phyloP scores from a whole-genome alignment of 208 protist genomes.

The Porcisia deanei region DNA sequence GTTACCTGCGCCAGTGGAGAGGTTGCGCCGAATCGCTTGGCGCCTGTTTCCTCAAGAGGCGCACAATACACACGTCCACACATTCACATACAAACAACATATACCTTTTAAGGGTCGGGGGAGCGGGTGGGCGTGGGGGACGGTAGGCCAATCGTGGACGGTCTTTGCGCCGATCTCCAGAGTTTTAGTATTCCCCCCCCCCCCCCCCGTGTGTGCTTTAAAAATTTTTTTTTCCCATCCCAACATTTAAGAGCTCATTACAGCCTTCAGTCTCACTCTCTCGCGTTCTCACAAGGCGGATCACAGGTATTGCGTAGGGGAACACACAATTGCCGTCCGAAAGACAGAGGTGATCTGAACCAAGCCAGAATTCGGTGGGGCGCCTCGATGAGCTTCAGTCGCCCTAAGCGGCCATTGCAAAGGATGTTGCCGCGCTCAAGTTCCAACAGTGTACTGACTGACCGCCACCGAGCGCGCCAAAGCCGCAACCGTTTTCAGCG shows the following conservation, averaged over 20 bases:
- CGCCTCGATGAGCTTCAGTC: conserved; percentile 26
- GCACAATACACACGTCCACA: neutral
- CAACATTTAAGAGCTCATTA: neutral
- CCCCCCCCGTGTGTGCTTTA: no score
- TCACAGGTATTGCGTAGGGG: neutral
- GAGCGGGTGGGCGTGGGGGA: neutral
- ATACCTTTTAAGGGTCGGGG: no score
- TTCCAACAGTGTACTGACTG: conserved; percentile 3
- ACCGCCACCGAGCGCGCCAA: conserved; percentile 3
- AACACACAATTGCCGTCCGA: neutral
- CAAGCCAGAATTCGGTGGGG: neutral
- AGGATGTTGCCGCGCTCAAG: conserved; percentile 16
- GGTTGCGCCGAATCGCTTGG: neutral
- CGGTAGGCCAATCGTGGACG: no score
- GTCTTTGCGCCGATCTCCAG: no score
- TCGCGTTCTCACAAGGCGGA: neutral
- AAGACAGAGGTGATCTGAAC: neutral
- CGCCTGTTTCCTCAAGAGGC: neutral
- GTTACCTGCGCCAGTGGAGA: neutral
- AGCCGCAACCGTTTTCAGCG: conserved; percentile 33
- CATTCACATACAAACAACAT: no score
- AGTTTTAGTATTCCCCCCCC: no score
- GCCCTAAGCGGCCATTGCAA: neutral
- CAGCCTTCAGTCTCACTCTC: neutral
- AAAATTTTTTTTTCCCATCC: neutral